Evolutionary conservation across 208 protist species (phyloP), one percentile per base, ranked within the genome.

Genomic region (Tritrichomonas foetus): DNA sequence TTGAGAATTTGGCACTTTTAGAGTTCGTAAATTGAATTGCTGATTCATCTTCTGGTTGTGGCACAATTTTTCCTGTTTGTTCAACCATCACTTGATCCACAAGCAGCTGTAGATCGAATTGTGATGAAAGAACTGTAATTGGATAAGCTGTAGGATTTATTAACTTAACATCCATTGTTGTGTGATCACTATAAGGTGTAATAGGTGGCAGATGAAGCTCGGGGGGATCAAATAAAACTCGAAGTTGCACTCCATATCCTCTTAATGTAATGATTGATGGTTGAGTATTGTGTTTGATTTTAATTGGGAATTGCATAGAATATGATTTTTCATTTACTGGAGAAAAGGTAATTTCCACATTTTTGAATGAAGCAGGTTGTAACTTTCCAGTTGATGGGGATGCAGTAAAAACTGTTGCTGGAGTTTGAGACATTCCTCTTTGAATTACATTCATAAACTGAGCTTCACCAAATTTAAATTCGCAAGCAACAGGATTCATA

Each of bases 91-190:
- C 47, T 57, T 89, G 16, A 53, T 89, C 78, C 9, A 89, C 44
- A 3, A 89, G 41, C 20, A 53, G 16, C 16, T 89, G 78, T 5
- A 89, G 27, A 57, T 89, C 78, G 30, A 61, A 89, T 57, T 89
- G 78, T 27, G 47, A 53, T 89, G 78, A 25, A 9, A 89, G 33
- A 50, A 89, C 78, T 57, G 33, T 36, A 3, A 89, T 89, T 89
- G 78, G 78, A 89, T 89, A 89, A 39, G 14, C 47, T 39, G 78
- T 89, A 39, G 78, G 78, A 57, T 89, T 89, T n/a, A 89, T 49
- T 5, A 89, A 33, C n/a, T 89, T 89, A 0, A 89, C 41, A n/a
- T 89, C 0, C 1, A 57, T 89, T 49, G 44, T 44, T 39, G 41
- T 44, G 53, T 41, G 47, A 33, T 89, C 78, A 16, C 25, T 39